phyloP scores from a whole-genome alignment of 768 basidiomycete species.

The Ramaria rubella region DNA sequence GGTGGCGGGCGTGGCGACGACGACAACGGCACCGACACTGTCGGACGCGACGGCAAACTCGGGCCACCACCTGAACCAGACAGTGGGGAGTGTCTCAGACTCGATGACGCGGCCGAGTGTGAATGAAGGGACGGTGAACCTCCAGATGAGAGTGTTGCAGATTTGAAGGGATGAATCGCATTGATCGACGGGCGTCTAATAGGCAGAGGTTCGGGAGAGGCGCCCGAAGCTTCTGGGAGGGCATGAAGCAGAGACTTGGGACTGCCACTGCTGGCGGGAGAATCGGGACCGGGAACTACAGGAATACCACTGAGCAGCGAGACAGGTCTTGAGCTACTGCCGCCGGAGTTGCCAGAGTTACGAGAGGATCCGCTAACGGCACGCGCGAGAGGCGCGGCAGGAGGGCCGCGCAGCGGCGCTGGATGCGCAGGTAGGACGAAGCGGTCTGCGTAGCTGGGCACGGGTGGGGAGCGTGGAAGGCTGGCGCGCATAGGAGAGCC shows the following conservation, averaged over 20 bases:
- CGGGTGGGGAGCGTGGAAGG: constrained; percentile 38
- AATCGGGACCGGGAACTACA: neutral
- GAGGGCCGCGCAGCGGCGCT: neutral
- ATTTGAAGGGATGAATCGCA: constrained; percentile 43
- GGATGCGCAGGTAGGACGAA: constrained; percentile 5
- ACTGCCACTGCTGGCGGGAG: constrained; percentile 14
- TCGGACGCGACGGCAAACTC: constrained; percentile 36
- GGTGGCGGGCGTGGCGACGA: neutral
- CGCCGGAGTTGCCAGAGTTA: neutral
- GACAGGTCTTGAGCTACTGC: neutral
- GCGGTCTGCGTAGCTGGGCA: constrained; percentile 5
- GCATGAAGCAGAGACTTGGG: neutral
- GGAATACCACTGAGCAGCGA: neutral
- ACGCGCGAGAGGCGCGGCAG: neutral
- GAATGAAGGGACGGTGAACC: constrained; percentile 45
- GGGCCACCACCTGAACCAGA: constrained; percentile 22
- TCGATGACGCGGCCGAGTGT: constrained; percentile 26
- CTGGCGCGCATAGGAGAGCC: constrained; percentile 36
- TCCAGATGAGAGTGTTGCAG: constrained; percentile 39
- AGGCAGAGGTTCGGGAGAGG: constrained; percentile 35
- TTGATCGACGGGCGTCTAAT: constrained; percentile 40
- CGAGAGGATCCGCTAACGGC: neutral
- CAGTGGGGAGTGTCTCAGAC: constrained; percentile 40
- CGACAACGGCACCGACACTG: constrained; percentile 22
- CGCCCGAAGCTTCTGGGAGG: constrained; percentile 20